Evolutionary conservation across 495 filamentous ascomycete genomes (phyloP).

Genomic region (Cryomyces minteri): DNA sequence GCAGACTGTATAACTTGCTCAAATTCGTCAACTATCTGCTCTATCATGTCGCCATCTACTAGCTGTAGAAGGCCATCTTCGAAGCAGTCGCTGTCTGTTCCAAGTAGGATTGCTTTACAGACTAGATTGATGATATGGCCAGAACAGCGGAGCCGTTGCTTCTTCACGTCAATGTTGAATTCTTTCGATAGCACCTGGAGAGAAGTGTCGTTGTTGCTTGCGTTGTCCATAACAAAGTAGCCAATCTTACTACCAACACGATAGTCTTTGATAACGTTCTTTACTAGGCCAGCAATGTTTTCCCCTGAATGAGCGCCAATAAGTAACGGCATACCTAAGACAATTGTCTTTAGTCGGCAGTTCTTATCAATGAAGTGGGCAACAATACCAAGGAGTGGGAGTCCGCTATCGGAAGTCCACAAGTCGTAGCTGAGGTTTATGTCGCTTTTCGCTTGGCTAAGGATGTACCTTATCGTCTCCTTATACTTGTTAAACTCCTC

Average conservation of each 20-base stretch:
- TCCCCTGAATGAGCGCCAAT: background rate
- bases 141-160: conserved; percentile 2
- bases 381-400: conserved; percentile 1
- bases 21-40: no score
- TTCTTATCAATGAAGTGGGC: background rate
- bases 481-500: background rate
- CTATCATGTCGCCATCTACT: no score
- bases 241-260: conserved; percentile 1
- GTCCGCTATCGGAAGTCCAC: conserved; percentile 1
- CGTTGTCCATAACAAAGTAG: no score
- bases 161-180: background rate
- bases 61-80: background rate
- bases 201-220: conserved; percentile 3
- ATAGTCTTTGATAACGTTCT: conserved; percentile 1
- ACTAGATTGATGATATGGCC: conserved; percentile 5
- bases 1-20: no score
- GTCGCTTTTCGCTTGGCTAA: background rate
- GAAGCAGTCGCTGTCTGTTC: background rate
- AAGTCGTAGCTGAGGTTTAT: conserved; percentile 1
- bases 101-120: conserved; percentile 1
- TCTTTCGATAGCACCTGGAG: background rate
- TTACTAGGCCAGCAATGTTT: background rate
- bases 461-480: background rate
- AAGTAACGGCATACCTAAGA: background rate
- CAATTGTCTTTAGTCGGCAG: background rate